phyloP scores from a whole-genome alignment of 2,329 filamentous ascomycete species.

The Penicillium aurantiogriseum region DNA sequence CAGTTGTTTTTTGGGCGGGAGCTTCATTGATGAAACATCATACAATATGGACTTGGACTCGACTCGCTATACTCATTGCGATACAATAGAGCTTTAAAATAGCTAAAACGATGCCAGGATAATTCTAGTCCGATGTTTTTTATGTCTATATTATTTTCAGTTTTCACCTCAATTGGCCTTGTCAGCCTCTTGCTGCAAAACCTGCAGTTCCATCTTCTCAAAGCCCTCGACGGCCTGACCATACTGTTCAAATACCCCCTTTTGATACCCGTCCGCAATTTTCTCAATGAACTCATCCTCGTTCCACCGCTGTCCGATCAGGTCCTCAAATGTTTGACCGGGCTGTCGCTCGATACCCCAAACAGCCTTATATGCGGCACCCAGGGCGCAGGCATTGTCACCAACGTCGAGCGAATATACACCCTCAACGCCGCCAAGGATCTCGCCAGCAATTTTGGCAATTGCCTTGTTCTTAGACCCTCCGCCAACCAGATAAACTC shows the following conservation, averaged over 20 bases:
- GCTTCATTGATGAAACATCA: not conserved
- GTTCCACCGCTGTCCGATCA: slow-evolving; percentile 80
- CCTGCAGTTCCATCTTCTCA: slow-evolving; percentile 67
- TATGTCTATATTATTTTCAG: not conserved
- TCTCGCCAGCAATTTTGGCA: slow-evolving; percentile 77
- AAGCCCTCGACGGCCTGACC: slow-evolving; percentile 74
- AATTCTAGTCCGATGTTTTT: not conserved
- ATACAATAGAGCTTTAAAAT: not conserved
- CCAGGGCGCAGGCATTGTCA: slow-evolving; percentile 90
- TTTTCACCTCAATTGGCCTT: not conserved
- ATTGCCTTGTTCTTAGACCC: slow-evolving; percentile 89
- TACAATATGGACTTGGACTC: not conserved
- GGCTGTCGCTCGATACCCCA: slow-evolving; percentile 75
- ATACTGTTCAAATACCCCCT: slow-evolving; percentile 73
- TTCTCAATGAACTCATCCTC: slow-evolving; percentile 80
- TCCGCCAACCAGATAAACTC: slow-evolving; percentile 92
- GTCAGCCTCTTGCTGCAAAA: slow-evolving; percentile 50
- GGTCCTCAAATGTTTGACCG: slow-evolving; percentile 79
- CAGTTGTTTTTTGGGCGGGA: not conserved
- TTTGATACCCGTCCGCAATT: slow-evolving; percentile 76
- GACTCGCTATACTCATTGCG: not conserved
- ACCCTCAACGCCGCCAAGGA: slow-evolving; percentile 83
- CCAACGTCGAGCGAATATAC: slow-evolving; percentile 93
- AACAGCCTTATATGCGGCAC: slow-evolving; percentile 91
- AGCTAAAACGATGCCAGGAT: not conserved